These are phyloP conservation scores for Xylaria sp. DNA, from an alignment of 2,329 filamentous ascomycete genomes.

Conservation along the genomic window DNA sequence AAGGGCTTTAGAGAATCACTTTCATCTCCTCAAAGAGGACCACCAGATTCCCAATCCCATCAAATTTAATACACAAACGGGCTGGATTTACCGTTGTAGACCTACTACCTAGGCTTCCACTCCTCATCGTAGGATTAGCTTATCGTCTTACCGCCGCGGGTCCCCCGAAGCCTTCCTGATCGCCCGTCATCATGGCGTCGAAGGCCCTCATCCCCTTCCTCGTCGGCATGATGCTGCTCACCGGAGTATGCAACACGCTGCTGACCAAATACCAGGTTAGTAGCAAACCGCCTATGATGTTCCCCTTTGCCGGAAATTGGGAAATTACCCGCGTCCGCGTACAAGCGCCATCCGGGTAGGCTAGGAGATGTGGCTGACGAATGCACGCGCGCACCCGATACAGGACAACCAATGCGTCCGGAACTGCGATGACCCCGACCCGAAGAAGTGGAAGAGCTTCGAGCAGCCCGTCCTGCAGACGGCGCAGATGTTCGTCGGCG, in stretches of 20 bases:
- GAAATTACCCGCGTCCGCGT: no score
- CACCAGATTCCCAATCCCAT: background rate
- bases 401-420: slow-evolving; percentile 96
- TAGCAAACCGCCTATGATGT: slow-evolving; percentile 9
- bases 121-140: background rate
- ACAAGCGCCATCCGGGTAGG: no score
- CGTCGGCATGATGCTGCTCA: slow-evolving; percentile 94
- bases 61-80: background rate
- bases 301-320: no score
- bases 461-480: slow-evolving; percentile 97
- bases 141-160: slow-evolving; percentile 15
- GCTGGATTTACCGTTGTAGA: background rate
- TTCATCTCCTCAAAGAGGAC: no score
- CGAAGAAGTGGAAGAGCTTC: slow-evolving; percentile 71
- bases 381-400: no score
- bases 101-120: background rate
- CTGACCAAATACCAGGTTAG: slow-evolving; percentile 92
- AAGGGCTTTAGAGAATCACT: background rate
- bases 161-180: slow-evolving; percentile 1
- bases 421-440: slow-evolving; percentile 75
- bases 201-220: slow-evolving; percentile 78
- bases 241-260: slow-evolving; percentile 94
- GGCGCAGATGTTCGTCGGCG: slow-evolving; percentile 96
- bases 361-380: no score
- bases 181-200: slow-evolving; percentile 61